A percentile compares a stretch with the other conserved stretches of the same genome.
phyloP scores from a whole-genome alignment of 306 rosid genomes.

The Inga leiocalycina region DNA sequence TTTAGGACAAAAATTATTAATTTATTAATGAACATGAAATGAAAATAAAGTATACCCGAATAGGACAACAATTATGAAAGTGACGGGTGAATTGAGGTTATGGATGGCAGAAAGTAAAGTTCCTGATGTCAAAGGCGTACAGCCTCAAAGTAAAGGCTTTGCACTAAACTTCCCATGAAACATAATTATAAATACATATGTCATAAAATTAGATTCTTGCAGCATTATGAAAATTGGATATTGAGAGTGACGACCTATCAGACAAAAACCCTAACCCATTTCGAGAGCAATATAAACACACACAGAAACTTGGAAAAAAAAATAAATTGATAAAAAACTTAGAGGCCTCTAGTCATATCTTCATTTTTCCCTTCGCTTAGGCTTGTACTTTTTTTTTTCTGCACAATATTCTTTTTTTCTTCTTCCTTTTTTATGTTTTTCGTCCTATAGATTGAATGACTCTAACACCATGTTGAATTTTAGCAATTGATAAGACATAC shows the following conservation, averaged over 20 bases:
- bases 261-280: not conserved
- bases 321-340: not conserved
- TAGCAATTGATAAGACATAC: no score
- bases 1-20: not conserved
- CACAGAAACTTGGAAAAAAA: not conserved
- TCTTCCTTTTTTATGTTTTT: no score
- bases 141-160: slow-evolving; percentile 42
- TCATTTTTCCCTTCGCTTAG: no score
- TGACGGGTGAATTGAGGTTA: slow-evolving; percentile 54
- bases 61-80: slow-evolving; percentile 49
- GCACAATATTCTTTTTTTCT: no score
- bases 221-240: not conserved
- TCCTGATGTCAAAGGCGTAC: slow-evolving; percentile 51
- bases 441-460: no score
- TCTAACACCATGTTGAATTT: no score
- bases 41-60: slow-evolving; percentile 33
- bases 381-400: no score
- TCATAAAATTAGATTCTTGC: not conserved
- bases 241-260: not conserved
- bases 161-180: slow-evolving; percentile 50
- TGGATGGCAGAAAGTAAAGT: slow-evolving; percentile 52
- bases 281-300: not conserved
- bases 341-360: no score
- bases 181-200: not conserved
- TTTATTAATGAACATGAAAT: not conserved